Evolutionary conservation across 768 basidiomycete species (phyloP).

Genomic region (Auricularia heimuer): DNA sequence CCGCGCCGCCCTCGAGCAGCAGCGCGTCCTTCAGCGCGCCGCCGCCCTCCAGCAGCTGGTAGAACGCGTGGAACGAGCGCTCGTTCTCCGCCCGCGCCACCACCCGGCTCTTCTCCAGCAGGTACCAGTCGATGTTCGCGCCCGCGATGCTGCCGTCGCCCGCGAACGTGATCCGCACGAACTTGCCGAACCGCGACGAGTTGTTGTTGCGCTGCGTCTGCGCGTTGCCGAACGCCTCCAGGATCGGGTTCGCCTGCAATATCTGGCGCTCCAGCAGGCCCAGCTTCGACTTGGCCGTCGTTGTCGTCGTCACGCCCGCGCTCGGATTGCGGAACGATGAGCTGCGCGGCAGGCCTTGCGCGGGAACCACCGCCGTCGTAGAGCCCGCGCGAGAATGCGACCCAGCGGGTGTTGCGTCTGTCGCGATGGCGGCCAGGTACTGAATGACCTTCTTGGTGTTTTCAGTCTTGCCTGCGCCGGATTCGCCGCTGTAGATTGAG

Average conservation of each 20-base stretch:
- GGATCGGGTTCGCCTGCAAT: slow-evolving; percentile 91
- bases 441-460: slow-evolving; percentile 98
- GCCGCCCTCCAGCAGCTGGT: slow-evolving; percentile 80
- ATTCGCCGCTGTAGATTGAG: slow-evolving; percentile 65
- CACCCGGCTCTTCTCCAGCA: slow-evolving; percentile 94
- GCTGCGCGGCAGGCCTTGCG: slow-evolving; percentile 60
- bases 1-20: slow-evolving; percentile 61
- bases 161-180: slow-evolving; percentile 90
- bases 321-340: slow-evolving; percentile 46
- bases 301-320: slow-evolving; percentile 13
- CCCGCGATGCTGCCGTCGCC: slow-evolving; percentile 92
- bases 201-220: slow-evolving; percentile 98
- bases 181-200: slow-evolving; percentile 97
- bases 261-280: slow-evolving; percentile 94
- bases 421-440: slow-evolving; percentile 94
- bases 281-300: slow-evolving; percentile 60
- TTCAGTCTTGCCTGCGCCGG: slow-evolving; percentile 98
- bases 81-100: slow-evolving; percentile 82
- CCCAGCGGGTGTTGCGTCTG: slow-evolving; percentile 54
- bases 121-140: slow-evolving; percentile 98
- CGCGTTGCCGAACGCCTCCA: slow-evolving; percentile 97
- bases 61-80: slow-evolving; percentile 94
- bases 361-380: slow-evolving; percentile 45
- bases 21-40: slow-evolving; percentile 61
- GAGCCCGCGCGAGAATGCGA: slow-evolving; percentile 47